Conservation (phyloP, 331 rosid genomes). For the Quercus lobata region DNA sequence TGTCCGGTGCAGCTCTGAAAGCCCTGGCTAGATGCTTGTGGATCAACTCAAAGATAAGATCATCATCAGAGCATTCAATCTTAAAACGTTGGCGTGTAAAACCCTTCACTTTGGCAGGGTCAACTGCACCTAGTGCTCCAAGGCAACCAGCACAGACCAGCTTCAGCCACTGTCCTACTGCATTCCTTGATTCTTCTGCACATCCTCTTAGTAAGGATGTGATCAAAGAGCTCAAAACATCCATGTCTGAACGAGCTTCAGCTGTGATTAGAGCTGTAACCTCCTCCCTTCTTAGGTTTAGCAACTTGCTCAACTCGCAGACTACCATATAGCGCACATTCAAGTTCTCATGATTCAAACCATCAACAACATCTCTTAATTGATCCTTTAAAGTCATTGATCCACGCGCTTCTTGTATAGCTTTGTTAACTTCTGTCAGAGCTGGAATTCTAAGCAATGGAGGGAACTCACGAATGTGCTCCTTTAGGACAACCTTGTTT, state of each 20-base stretch:
- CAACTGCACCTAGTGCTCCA: constrained; percentile 96
- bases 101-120: constrained; percentile 91
- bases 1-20: constrained; percentile 94
- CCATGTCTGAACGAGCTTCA: constrained; percentile 78
- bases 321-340: constrained; percentile 93
- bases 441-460: constrained; percentile 78
- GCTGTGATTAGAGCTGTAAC: constrained; percentile 67
- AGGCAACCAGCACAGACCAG: constrained; percentile 96
- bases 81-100: constrained; percentile 76
- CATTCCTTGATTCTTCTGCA: constrained; percentile 82
- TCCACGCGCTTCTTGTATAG: constrained; percentile 84
- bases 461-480: constrained; percentile 75
- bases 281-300: constrained; percentile 74
- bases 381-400: constrained; percentile 80
- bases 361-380: constrained; percentile 66
- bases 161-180: constrained; percentile 85
- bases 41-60: constrained; percentile 88
- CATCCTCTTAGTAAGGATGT: constrained; percentile 82
- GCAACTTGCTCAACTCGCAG: constrained; percentile 74
- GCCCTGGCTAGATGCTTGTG: constrained; percentile 95
- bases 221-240: constrained; percentile 83
- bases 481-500: constrained; percentile 59
- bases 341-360: constrained; percentile 91
- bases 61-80: constrained; percentile 96
- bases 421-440: constrained; percentile 67